These are phyloP conservation scores for Skeletonema costatum DNA, from an alignment of 108 stramenopile species.

Conservation along the genomic window DNA sequence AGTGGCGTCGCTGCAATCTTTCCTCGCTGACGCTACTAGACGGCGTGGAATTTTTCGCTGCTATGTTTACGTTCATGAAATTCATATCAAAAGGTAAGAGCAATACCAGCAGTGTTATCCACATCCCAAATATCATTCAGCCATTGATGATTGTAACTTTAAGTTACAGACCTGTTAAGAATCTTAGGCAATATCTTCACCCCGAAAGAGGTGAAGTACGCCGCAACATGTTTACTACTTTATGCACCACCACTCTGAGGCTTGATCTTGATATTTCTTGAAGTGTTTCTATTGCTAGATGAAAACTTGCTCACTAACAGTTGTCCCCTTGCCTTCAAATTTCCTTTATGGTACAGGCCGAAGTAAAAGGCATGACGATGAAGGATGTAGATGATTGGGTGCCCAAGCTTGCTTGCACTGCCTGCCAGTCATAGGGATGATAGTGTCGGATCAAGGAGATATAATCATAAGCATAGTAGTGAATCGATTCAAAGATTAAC, in stretches of 20 bases:
- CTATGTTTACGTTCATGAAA: not conserved
- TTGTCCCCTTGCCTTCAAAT: not conserved
- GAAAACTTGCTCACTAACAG: not conserved
- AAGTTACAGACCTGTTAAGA: slow-evolving; percentile 33
- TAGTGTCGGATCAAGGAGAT: too few species aligned
- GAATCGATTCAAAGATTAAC: too few species aligned
- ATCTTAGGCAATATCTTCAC: not conserved
- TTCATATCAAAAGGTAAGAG: not conserved
- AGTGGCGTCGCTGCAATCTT: not conserved
- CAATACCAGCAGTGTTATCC: not conserved
- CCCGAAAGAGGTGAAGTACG: slow-evolving; percentile 27
- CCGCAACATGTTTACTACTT: slow-evolving; percentile 15
- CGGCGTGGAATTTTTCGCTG: too few species aligned
- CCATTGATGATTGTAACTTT: slow-evolving; percentile 35
- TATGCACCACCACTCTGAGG: slow-evolving; percentile 47
- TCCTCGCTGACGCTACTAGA: not conserved
- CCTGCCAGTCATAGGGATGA: too few species aligned
- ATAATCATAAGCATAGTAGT: too few species aligned
- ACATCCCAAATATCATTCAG: not conserved
- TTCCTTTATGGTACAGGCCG: too few species aligned
- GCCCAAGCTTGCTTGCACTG: too few species aligned
- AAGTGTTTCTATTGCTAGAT: not conserved
- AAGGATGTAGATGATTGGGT: too few species aligned
- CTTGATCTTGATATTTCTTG: not conserved
- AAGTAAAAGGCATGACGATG: too few species aligned